Base-by-base conservation (phyloP, 1,139 yeast genomes). In the Magnusiomyces magnusii region DNA sequence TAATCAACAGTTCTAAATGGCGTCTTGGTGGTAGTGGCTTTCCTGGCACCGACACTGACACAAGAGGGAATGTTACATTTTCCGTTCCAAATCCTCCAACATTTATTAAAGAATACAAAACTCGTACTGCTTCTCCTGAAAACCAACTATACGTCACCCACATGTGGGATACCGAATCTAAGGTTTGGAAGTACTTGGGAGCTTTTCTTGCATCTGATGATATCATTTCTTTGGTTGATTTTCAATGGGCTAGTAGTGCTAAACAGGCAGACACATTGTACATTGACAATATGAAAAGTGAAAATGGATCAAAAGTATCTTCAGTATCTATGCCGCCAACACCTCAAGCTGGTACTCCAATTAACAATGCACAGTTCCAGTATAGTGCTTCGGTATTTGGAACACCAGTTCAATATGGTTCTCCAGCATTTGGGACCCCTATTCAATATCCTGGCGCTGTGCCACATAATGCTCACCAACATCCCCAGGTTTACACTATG, bases 201-300 rank as follows among this genome's bases (percentile, higher is more conserved):
- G 23, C 51, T 2, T 57, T 57, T 47, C 41, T 57, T 24, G 54
- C 56, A 13, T 53, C 58, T 47, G 56, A 57, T 2, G 58, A 54
- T 21, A 34, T 52, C 27, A 39, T 54, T 19, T 21, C 28, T 15
- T 23, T 50, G 23, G 25, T 50, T 27, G 41, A 28, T 31, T 5
- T 23, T 23, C 49, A 25, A 21, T 44, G 49, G 49, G 27, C 49
- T 21, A 44, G 49, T 5, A n/a, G n/a, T 23, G 27, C 49, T 23
- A 44, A 44, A 44, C 49, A 44, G 17, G 49, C 49, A 10, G 49
- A 44, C 21, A 44, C 5, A 10, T 7, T 44, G 5, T 44, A 21
- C 21, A 44, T 44, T 21, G 49, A 44, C 10, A 21, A 5, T 44
- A 44, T 44, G 49, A 44, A 17, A 17, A 17, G 19, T 39, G 17